phyloP scores from a whole-genome alignment of 441 rosid genomes.

The Hypseocharis bilobata region DNA sequence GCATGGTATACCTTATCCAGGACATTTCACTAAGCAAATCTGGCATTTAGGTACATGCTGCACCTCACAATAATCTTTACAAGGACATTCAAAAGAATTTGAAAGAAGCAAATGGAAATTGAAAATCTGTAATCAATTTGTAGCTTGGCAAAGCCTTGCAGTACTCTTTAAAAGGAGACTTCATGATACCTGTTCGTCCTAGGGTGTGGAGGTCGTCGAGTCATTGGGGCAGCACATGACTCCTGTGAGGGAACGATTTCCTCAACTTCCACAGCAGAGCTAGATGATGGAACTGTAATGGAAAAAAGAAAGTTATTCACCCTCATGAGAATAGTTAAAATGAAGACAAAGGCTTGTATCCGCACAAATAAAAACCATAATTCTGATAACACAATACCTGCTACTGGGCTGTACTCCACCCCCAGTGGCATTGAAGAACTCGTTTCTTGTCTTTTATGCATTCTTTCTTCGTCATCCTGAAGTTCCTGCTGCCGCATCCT shows the following conservation, averaged over 20 bases:
- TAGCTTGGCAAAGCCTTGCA: background rate
- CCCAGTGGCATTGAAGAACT: slow-evolving; percentile 57
- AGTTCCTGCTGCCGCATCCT: slow-evolving; percentile 81
- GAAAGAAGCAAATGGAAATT: background rate
- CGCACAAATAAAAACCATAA: slow-evolving; percentile 7
- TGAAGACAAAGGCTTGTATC: no score
- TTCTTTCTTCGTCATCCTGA: slow-evolving; percentile 84
- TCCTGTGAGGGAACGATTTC: slow-evolving; percentile 45
- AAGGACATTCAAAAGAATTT: no score
- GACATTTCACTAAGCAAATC: no score
- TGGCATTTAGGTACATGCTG: no score
- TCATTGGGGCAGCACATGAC: slow-evolving; percentile 25
- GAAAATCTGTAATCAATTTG: background rate
- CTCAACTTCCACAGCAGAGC: slow-evolving; percentile 36
- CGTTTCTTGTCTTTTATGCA: slow-evolving; percentile 61
- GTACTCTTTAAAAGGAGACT: background rate
- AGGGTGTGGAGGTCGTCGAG: slow-evolving; percentile 39
- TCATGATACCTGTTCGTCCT: slow-evolving; percentile 52
- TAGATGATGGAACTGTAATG: slow-evolving; percentile 46
- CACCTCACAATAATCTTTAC: no score
- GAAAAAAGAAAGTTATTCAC: slow-evolving; percentile 5
- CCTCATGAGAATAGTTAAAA: no score
- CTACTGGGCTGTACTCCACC: slow-evolving; percentile 42
- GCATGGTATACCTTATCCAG: no score
- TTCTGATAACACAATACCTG: slow-evolving; percentile 35